A percentile compares a stretch with the other conserved stretches of the same genome.
Conservation (phyloP, 2,329 filamentous ascomycete genomes). For the Chaetothyriales sp. region DNA sequence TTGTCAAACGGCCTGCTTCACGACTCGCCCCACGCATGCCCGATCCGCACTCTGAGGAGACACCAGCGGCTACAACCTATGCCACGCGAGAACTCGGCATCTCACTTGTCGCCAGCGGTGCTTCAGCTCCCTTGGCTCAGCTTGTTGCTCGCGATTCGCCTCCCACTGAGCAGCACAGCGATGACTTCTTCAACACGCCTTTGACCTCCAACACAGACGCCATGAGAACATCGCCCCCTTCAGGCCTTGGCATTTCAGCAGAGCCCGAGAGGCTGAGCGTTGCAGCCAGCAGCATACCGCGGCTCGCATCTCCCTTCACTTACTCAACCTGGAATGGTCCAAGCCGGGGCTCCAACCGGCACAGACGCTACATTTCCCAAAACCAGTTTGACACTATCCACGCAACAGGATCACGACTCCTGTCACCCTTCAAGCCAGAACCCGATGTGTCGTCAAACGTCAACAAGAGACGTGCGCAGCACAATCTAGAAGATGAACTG, state of each 20-base stretch:
- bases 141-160: conserved; percentile 22
- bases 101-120: conserved; percentile 30
- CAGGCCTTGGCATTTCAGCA: conserved; percentile 11
- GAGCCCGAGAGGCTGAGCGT: conserved; percentile 13
- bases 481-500: conserved; percentile 39
- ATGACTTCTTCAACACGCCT: conserved; percentile 27
- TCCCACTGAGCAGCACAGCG: conserved; percentile 14
- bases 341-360: conserved; percentile 19
- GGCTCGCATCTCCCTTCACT: conserved; percentile 36
- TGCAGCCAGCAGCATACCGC: conserved; percentile 22
- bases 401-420: conserved; percentile 29
- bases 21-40: conserved; percentile 15
- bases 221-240: conserved; percentile 11
- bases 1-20: conserved; percentile 20
- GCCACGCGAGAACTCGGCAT: conserved; percentile 32
- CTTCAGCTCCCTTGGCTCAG: conserved; percentile 25
- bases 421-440: conserved; percentile 44
- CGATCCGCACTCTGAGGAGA: conserved; percentile 5
- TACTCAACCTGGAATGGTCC: conserved; percentile 37
- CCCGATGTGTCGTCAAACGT: conserved; percentile 35
- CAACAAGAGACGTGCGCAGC: conserved; percentile 45
- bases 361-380: conserved; percentile 21
- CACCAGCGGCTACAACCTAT: conserved; percentile 23
- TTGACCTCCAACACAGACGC: conserved; percentile 11
- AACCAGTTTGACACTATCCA: conserved; percentile 32